A percentile compares a stretch with the other conserved stretches of the same genome.
Conservation (phyloP, 208 protist species). For the Wallacemonas sp. region DNA sequence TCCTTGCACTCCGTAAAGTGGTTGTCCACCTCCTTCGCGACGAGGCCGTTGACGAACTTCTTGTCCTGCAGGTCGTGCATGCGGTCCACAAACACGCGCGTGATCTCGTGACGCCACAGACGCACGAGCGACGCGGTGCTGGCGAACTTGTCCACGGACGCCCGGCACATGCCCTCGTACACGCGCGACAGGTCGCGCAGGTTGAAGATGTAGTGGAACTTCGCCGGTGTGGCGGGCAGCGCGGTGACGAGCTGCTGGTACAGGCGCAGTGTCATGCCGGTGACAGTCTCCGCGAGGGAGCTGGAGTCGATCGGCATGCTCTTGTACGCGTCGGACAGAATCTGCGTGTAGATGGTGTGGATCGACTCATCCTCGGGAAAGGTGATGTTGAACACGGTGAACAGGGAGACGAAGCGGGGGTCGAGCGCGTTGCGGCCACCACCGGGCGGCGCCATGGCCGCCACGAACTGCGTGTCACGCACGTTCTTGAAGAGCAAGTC, state of each 20-base stretch:
- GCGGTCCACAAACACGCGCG: slow-evolving; percentile 97
- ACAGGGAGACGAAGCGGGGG: slow-evolving; percentile 97
- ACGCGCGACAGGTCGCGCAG: slow-evolving; percentile 97
- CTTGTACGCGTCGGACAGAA: slow-evolving; percentile 92
- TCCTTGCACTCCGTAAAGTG: slow-evolving; percentile 70
- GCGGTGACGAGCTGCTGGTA: slow-evolving; percentile 89
- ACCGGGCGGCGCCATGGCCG: slow-evolving; percentile 97
- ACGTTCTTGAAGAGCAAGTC: slow-evolving; percentile 97
- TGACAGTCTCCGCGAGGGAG: slow-evolving; percentile 75
- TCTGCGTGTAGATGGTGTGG: slow-evolving; percentile 96
- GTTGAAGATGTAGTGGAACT: slow-evolving; percentile 99
- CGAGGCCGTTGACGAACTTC: slow-evolving; percentile 78
- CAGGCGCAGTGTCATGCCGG: slow-evolving; percentile 93
- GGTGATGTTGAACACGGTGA: slow-evolving; percentile 97
- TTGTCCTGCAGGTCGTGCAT: slow-evolving; percentile 95
- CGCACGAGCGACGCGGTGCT: slow-evolving; percentile 75
- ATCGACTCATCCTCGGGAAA: slow-evolving; percentile 97
- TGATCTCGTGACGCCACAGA: slow-evolving; percentile 98
- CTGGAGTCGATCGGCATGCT: slow-evolving; percentile 44
- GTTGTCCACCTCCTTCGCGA: slow-evolving; percentile 75
- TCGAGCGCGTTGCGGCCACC: slow-evolving; percentile 97
- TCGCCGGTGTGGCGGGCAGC: slow-evolving; percentile 97
- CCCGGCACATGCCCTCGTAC: slow-evolving; percentile 97
- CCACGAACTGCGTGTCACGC: slow-evolving; percentile 95
- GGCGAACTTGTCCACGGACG: slow-evolving; percentile 93